Base-by-base conservation (phyloP, 306 rosid genomes). In the Alnus rubra region DNA sequence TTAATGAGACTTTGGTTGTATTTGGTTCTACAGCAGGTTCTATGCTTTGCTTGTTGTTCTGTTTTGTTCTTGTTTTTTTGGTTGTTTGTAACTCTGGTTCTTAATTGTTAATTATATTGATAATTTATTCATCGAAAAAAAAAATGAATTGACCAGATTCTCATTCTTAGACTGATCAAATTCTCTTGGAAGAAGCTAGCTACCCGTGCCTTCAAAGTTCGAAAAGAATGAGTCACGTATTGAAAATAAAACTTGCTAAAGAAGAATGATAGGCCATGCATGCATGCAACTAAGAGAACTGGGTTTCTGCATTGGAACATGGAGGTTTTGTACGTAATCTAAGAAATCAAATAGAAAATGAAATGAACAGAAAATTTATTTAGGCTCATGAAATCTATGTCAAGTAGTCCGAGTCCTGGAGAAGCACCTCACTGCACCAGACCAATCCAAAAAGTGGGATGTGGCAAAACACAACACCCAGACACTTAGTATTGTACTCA, bases 121-220 rank as follows among this genome's bases (percentile, higher is more conserved):
- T n/a, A n/a, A n/a, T n/a, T n/a, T n/a, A n/a, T n/a, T n/a, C n/a
- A n/a, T n/a, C n/a, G n/a, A n/a, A n/a, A n/a, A n/a, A 62, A 35
- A 16, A 37, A 37, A 1, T 35, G 3, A 75, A n/a, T 84, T 84
- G n/a, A 87, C 92, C 89, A 37, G 73, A 82, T 78, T 71, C 81
- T 88, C 90, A 87, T 89, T 44, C 67, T 75, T 65, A 56, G 59
- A 62, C 15, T 39, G 72, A 68, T 62, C 69, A 31, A 44, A 80
- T 60, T 60, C 71, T 76, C 58, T 37, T 37, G 51, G 76, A 49
- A 75, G 74, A 79, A 64, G 35, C n/a, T n/a, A n/a, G n/a, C n/a
- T n/a, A n/a, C n/a, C 59, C 28, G 31, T 65, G 70, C 42, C 28
- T 60, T 77, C 67, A 77, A 82, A 42, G 45, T 42, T 42, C 45